These are phyloP conservation scores for Colletotrichum orbiculare DNA, from an alignment of 2,329 filamentous ascomycete genomes.

Conservation along the genomic window DNA sequence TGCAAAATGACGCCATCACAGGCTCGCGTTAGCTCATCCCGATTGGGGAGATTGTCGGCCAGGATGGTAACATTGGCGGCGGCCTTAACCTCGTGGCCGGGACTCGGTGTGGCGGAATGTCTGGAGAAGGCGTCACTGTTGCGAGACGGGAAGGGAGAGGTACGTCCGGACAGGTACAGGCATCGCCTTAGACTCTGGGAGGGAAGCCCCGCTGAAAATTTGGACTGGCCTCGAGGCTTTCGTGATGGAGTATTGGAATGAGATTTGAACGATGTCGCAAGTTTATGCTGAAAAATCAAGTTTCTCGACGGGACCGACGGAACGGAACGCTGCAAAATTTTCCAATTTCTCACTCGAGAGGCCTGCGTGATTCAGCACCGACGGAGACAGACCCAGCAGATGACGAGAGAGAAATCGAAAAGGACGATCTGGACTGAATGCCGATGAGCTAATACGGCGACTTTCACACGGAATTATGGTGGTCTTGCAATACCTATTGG, in stretches of 20 bases:
- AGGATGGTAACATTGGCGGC: conserved; percentile 33
- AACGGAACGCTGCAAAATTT: background rate
- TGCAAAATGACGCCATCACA: conserved; percentile 34
- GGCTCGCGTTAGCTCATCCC: conserved; percentile 36
- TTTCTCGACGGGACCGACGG: background rate
- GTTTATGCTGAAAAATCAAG: conserved; percentile 17
- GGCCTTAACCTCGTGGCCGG: conserved; percentile 35
- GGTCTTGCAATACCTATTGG: no score
- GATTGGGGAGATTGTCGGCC: conserved; percentile 35
- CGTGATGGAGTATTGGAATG: background rate
- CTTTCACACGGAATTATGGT: background rate
- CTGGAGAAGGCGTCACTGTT: conserved; percentile 11
- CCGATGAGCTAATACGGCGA: conserved; percentile 3
- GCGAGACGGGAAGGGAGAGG: conserved; percentile 9
- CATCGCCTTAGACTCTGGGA: background rate
- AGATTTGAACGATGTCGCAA: conserved; percentile 15
- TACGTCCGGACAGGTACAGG: conserved; percentile 21
- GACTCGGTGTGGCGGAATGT: conserved; percentile 18
- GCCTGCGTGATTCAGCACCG: conserved; percentile 7
- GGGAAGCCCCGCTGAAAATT: background rate
- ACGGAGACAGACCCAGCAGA: conserved; percentile 3
- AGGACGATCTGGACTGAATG: conserved; percentile 1
- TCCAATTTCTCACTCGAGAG: background rate
- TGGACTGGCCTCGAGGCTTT: background rate
- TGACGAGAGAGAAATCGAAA: conserved; percentile 22